Conservation (phyloP, 2,329 filamentous ascomycete genomes). For the Phaeophleospora eucalypticola region DNA sequence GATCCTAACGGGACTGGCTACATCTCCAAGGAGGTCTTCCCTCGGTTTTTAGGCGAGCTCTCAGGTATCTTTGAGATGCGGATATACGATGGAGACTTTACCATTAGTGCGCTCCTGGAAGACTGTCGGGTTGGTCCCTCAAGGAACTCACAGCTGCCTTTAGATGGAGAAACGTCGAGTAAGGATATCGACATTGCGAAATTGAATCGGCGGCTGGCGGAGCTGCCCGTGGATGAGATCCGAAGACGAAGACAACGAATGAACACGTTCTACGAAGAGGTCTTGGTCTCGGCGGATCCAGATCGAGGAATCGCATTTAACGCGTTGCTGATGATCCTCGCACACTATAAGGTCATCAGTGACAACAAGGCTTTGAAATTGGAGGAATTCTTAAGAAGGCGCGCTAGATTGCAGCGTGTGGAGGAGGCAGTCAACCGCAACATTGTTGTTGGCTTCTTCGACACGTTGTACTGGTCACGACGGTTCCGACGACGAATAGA, state of each 20-base stretch:
- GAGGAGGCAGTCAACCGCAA: conserved; percentile 90
- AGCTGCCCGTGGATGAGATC: conserved; percentile 72
- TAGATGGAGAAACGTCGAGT: conserved; percentile 35
- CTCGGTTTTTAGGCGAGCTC: conserved; percentile 79
- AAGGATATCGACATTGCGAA: conserved; percentile 65
- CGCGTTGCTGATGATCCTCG: conserved; percentile 86
- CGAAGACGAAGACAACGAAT: conserved; percentile 71
- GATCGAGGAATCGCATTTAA: conserved; percentile 89
- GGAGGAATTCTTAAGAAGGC: conserved; percentile 88
- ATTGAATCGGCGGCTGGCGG: conserved; percentile 67
- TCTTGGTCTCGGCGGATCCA: conserved; percentile 86
- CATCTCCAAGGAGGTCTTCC: conserved; percentile 85
- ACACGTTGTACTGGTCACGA: conserved; percentile 84
- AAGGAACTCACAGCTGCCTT: conserved; percentile 49
- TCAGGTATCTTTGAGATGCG: conserved; percentile 97
- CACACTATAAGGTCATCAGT: conserved; percentile 97
- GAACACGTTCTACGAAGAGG: conserved; percentile 96
- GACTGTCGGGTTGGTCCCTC: conserved; percentile 60
- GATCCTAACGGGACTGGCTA: conserved; percentile 89
- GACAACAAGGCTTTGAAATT: conserved; percentile 94
- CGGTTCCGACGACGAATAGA: conserved; percentile 74
- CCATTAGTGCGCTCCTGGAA: conserved; percentile 79
- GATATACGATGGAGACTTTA: conserved; percentile 88
- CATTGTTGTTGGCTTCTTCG: conserved; percentile 90
- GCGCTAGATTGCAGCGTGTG: conserved; percentile 84